phyloP scores from a whole-genome alignment of 805 yeast species.

The Lachancea thermotolerans region DNA sequence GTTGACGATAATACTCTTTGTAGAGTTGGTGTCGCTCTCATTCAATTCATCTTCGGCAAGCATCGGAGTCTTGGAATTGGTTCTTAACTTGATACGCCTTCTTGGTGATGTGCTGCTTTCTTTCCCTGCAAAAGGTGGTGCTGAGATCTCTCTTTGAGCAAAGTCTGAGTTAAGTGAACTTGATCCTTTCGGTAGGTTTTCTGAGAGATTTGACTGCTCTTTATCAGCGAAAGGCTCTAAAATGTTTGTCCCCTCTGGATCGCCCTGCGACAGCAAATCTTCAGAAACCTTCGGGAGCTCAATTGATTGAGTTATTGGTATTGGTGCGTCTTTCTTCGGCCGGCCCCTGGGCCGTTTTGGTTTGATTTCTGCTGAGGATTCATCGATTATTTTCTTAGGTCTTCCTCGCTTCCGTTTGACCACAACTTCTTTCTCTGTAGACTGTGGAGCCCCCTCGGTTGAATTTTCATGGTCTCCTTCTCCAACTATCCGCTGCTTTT shows the following conservation, averaged over 20 bases:
- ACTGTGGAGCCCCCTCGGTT: no score
- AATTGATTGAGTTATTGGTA: not conserved
- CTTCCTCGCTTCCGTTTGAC: constrained; percentile 7
- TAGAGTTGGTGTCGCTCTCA: constrained; percentile 5
- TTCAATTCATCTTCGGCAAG: no score
- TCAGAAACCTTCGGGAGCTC: no score
- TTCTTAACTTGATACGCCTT: constrained; percentile 1
- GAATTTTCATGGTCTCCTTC: not conserved
- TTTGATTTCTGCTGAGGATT: not conserved
- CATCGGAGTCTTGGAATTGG: not conserved
- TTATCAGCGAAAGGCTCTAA: no score
- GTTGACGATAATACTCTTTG: constrained; percentile 10
- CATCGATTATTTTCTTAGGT: constrained; percentile 3
- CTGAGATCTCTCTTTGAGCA: no score
- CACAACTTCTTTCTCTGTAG: not conserved
- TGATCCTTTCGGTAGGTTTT: no score
- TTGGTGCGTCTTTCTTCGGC: not conserved
- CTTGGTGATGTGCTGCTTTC: not conserved
- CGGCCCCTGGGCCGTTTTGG: constrained; percentile 5
- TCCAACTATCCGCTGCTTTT: not conserved
- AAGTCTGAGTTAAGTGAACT: no score
- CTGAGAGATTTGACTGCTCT: no score
- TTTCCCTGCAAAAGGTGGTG: no score
- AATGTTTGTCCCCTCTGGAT: no score
- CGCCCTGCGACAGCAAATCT: no score